Evolutionary conservation across 495 filamentous ascomycete species (phyloP).

Genomic region (Massariosphaeria phaeospora): DNA sequence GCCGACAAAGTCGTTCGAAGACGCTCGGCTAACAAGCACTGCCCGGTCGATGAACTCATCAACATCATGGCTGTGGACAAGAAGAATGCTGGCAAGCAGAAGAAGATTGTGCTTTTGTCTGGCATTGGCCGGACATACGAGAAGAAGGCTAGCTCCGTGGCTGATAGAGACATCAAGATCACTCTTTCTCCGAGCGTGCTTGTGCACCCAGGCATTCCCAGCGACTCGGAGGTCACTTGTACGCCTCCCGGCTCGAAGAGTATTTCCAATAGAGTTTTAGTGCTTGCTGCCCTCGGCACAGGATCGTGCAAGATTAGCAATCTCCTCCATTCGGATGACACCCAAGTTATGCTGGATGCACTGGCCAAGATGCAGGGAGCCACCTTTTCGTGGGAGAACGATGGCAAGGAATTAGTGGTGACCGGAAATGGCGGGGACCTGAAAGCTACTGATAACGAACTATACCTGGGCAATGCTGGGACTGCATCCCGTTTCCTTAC

Average conservation of each 20-base stretch:
- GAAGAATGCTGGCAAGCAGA: constrained; percentile 94
- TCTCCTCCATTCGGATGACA: constrained; percentile 92
- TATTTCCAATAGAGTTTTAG: constrained; percentile 90
- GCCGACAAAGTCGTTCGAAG: constrained; percentile 79
- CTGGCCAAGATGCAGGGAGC: constrained; percentile 78
- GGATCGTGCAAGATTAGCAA: constrained; percentile 86
- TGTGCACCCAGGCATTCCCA: constrained; percentile 63
- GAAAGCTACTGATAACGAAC: constrained; percentile 63
- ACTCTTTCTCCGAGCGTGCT: constrained; percentile 76
- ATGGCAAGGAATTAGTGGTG: constrained; percentile 83
- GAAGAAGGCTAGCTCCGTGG: constrained; percentile 77
- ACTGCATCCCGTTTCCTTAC: constrained; percentile 95
- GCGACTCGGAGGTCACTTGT: constrained; percentile 62
- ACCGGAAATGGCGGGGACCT: constrained; percentile 84
- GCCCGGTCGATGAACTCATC: constrained; percentile 82
- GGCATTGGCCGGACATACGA: constrained; percentile 85
- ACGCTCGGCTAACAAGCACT: constrained; percentile 80
- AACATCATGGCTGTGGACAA: constrained; percentile 96
- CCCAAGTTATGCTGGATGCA: constrained; percentile 92
- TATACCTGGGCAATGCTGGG: constrained; percentile 95
- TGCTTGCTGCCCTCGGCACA: constrained; percentile 84
- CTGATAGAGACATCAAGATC: constrained; percentile 78
- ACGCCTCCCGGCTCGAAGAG: constrained; percentile 95
- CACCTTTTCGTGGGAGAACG: constrained; percentile 90
- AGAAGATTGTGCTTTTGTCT: constrained; percentile 93